A percentile compares a stretch with the other conserved stretches of the same genome.
Conservation (phyloP, 441 rosid genomes). For the Viola pubescens region DNA sequence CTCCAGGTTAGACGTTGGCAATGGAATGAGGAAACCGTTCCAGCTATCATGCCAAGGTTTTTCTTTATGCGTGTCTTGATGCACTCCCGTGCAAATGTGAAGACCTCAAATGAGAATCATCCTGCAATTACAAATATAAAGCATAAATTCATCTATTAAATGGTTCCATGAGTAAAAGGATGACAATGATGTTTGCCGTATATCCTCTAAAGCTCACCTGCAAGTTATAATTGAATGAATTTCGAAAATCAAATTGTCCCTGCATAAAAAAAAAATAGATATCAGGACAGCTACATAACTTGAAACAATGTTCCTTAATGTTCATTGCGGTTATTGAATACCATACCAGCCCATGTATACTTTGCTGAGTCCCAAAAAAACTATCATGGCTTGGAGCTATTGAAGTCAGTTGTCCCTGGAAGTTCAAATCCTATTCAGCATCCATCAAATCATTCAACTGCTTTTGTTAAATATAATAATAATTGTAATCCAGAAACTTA, state of each 20-base stretch:
- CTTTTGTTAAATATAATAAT: conserved; percentile 2
- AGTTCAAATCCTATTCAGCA: conserved; percentile 11
- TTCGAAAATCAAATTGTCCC: conserved; percentile 70
- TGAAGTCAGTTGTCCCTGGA: conserved; percentile 71
- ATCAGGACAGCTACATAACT: conserved; percentile 11
- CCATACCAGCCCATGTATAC: conserved; percentile 68
- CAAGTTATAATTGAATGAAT: conserved; percentile 51
- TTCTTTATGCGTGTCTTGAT: conserved; percentile 41
- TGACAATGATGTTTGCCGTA: not conserved
- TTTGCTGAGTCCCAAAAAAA: conserved; percentile 57
- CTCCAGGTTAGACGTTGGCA: not conserved
- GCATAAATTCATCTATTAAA: not conserved
- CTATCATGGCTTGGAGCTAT: conserved; percentile 66
- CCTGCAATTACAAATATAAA: conserved; percentile 26
- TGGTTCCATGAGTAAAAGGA: not conserved
- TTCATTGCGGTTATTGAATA: conserved; percentile 7
- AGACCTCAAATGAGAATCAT: conserved; percentile 54
- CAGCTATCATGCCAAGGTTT: conserved; percentile 4
- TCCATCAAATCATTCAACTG: not conserved
- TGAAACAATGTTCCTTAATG: conserved; percentile 5
- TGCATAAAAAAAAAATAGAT: conserved; percentile 13
- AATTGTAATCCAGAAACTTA: conserved; percentile 25
- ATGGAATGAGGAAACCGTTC: not conserved
- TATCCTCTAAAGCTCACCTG: conserved; percentile 37
- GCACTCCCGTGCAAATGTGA: conserved; percentile 46